Conservation (phyloP, 176 grass and related monocot species). For the Otatea glauca region DNA sequence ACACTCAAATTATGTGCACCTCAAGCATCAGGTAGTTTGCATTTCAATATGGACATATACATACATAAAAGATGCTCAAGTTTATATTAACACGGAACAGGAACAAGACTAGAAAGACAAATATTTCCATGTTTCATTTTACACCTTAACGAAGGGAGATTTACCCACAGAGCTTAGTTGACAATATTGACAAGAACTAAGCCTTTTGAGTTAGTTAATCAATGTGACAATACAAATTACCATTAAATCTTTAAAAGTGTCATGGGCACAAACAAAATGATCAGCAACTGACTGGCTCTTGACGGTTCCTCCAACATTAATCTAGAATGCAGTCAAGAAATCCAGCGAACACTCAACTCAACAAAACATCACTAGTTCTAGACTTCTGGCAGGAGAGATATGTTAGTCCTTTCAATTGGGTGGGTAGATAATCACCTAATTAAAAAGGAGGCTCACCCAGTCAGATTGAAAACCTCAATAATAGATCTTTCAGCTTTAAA, state of each 20-base stretch:
- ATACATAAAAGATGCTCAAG: background rate
- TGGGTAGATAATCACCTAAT: background rate
- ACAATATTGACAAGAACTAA: background rate
- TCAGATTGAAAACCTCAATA: slow-evolving; percentile 7
- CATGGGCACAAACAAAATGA: background rate
- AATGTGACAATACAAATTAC: background rate
- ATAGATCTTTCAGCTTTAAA: background rate
- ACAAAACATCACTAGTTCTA: background rate
- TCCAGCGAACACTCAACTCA: background rate
- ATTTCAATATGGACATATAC: background rate
- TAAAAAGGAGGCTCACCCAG: background rate
- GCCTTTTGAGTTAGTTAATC: background rate
- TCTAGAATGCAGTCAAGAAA: slow-evolving; percentile 6
- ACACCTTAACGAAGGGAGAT: background rate
- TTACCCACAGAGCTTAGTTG: background rate
- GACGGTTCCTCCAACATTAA: background rate
- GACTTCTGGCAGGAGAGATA: slow-evolving; percentile 2
- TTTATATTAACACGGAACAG: background rate
- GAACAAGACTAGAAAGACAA: background rate
- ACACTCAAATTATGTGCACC: background rate
- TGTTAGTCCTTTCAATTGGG: background rate
- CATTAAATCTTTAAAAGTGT: slow-evolving; percentile 9
- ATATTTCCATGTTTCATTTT: slow-evolving; percentile 29
- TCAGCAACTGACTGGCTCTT: background rate
- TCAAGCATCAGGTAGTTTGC: background rate